A percentile compares a stretch with the other conserved stretches of the same genome.
These are phyloP conservation scores for Wickerhamomyces kurtzmanii DNA, from an alignment of 805 yeast genomes.

Conservation along the genomic window DNA sequence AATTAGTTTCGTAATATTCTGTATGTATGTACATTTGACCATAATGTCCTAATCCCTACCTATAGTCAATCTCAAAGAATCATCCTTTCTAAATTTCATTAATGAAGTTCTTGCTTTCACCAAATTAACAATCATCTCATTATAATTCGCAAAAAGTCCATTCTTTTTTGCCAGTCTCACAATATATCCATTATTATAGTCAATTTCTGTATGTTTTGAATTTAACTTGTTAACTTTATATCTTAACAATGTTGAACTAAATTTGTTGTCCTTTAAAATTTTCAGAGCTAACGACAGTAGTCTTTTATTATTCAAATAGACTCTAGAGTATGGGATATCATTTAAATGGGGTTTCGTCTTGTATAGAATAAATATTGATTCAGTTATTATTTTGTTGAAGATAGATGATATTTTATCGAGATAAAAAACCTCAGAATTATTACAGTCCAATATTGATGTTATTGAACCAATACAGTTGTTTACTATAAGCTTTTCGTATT, in stretches of 20 bases:
- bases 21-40: no score
- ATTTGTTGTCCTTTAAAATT: slow-evolving; percentile 24
- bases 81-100: slow-evolving; percentile 5
- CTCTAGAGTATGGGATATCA: slow-evolving; percentile 12
- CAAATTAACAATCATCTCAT: slow-evolving; percentile 33
- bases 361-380: slow-evolving; percentile 33
- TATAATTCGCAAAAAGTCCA: slow-evolving; percentile 33
- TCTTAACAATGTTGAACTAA: slow-evolving; percentile 26
- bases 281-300: slow-evolving; percentile 22
- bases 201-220: no score
- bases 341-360: slow-evolving; percentile 9
- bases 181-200: slow-evolving; percentile 61
- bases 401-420: slow-evolving; percentile 24
- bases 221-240: no score
- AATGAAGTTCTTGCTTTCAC: slow-evolving; percentile 25
- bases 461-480: slow-evolving; percentile 66
- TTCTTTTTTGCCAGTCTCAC: slow-evolving; percentile 34
- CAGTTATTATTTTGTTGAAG: slow-evolving; percentile 34
- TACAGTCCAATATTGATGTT: slow-evolving; percentile 54
- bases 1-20: no score
- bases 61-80: slow-evolving; percentile 1
- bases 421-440: slow-evolving; percentile 50
- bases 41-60: no score
- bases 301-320: slow-evolving; percentile 20
- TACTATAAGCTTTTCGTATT: slow-evolving; percentile 54